phyloP scores from a whole-genome alignment of 257 asterid genomes.

The Lavandula angustifolia region DNA sequence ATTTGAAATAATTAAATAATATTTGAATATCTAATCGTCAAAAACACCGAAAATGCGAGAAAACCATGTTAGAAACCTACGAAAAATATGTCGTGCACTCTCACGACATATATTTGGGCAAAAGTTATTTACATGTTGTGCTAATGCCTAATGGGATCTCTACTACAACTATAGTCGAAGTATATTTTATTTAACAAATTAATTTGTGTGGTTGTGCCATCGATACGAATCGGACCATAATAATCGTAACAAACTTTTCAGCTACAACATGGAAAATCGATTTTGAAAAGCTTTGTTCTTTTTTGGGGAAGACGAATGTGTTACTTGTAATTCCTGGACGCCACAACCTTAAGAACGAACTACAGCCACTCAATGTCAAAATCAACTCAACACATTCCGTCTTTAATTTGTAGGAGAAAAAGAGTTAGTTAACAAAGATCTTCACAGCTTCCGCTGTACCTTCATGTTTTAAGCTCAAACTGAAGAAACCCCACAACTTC shows the following conservation, averaged over 20 bases:
- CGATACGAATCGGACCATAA: too few species aligned
- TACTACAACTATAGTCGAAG: too few species aligned
- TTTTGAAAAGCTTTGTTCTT: neutral
- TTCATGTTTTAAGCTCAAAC: neutral
- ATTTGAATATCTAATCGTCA: too few species aligned
- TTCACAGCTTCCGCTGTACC: neutral
- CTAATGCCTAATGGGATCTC: too few species aligned
- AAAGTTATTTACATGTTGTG: too few species aligned
- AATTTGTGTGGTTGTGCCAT: too few species aligned
- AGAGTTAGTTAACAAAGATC: constrained; percentile 5
- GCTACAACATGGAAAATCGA: neutral
- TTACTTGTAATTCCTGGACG: constrained; percentile 33
- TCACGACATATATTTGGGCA: too few species aligned
- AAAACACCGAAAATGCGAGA: too few species aligned
- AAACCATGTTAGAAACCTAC: too few species aligned
- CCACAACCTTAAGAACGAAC: constrained; percentile 43
- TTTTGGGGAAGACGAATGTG: constrained; percentile 33
- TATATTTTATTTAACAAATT: too few species aligned
- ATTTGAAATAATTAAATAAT: too few species aligned
- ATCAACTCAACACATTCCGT: neutral
- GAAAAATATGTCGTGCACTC: too few species aligned
- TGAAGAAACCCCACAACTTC: neutral
- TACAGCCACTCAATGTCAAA: constrained; percentile 42
- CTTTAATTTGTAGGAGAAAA: neutral
- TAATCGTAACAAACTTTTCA: neutral